phyloP scores from a whole-genome alignment of 371 early-diverging fungal genomes.

The Enteropsectra breve region DNA sequence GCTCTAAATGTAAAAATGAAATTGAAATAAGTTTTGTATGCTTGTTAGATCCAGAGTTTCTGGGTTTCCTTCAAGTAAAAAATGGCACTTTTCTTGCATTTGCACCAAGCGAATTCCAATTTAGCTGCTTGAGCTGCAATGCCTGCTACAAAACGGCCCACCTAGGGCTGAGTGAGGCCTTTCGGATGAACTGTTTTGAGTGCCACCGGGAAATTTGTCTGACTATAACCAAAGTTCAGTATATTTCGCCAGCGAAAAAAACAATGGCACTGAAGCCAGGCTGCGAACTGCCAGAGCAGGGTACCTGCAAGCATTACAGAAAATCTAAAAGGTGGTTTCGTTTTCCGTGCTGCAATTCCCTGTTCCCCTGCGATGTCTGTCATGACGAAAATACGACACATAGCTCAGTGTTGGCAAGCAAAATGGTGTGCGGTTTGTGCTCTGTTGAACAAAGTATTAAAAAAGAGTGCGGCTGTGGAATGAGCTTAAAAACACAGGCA shows the following conservation, averaged over 20 bases:
- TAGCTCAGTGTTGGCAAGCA: conserved; percentile 62
- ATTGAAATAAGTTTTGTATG: conserved; percentile 35
- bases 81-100: conserved; percentile 29
- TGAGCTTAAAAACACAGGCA: conserved; percentile 61
- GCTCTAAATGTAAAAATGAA: conserved; percentile 26
- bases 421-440: conserved; percentile 82
- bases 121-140: conserved; percentile 33
- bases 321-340: conserved; percentile 84
- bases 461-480: conserved; percentile 64
- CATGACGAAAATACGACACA: conserved; percentile 71
- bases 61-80: conserved; percentile 41
- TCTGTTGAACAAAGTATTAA: conserved; percentile 69
- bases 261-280: conserved; percentile 57
- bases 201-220: conserved; percentile 65
- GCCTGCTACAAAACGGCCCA: conserved; percentile 35
- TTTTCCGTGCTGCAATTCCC: conserved; percentile 76
- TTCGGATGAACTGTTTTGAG: conserved; percentile 51
- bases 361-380: conserved; percentile 81
- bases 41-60: conserved; percentile 7
- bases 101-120: conserved; percentile 37
- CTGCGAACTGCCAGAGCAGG: conserved; percentile 61
- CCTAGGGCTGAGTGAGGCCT: conserved; percentile 4
- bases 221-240: conserved; percentile 65
- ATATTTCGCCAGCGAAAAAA: conserved; percentile 61
- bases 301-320: conserved; percentile 78